A percentile compares a stretch with the other conserved stretches of the same genome.
phyloP scores from a whole-genome alignment of 2,329 filamentous ascomycete species.

The Xylariaceae sp. region DNA sequence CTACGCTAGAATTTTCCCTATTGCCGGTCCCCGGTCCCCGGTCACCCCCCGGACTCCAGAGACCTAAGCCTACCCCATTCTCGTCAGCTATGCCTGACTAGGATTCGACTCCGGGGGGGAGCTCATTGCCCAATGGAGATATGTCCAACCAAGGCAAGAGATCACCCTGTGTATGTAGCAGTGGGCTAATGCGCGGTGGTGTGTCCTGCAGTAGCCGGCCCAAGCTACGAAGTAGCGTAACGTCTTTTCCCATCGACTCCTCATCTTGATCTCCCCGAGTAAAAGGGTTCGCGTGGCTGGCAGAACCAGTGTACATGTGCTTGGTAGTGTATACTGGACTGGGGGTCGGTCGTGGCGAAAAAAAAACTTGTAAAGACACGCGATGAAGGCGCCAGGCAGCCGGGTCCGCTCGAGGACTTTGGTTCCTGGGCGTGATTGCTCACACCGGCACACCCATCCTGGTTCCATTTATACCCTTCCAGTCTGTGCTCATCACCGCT shows the following conservation, averaged over 20 bases:
- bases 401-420: background rate
- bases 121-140: constrained; percentile 14
- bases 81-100: background rate
- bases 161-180: constrained; percentile 6
- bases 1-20: too few species aligned
- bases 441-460: background rate
- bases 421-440: background rate
- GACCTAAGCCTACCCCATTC: too few species aligned
- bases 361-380: background rate
- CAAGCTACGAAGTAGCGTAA: background rate
- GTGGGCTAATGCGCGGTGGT: background rate
- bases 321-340: constrained; percentile 5
- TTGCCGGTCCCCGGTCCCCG: too few species aligned
- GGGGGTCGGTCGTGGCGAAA: constrained; percentile 5
- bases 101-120: background rate
- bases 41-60: too few species aligned
- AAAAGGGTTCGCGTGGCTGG: background rate
- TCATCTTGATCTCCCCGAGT: constrained; percentile 12
- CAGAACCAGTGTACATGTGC: too few species aligned
- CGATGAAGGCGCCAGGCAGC: constrained; percentile 8
- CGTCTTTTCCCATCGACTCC: background rate
- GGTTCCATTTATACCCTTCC: background rate
- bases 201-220: background rate
- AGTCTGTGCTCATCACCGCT: background rate
- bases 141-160: constrained; percentile 12